phyloP scores from a whole-genome alignment of 371 early-diverging fungal species.

The Mucor sp. region DNA sequence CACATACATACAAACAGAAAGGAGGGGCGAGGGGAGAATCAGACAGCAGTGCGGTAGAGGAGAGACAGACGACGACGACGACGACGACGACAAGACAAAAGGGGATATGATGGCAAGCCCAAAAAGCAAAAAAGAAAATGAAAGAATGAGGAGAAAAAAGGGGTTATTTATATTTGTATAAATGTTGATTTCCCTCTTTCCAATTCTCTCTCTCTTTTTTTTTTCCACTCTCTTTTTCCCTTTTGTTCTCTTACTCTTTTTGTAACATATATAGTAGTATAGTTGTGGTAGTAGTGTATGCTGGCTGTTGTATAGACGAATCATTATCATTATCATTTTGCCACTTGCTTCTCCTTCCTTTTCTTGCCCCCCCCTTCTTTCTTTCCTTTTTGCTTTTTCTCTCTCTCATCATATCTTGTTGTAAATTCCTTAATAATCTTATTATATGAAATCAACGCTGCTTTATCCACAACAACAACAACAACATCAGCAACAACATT shows the following conservation, averaged over 20 bases:
- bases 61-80: neutral
- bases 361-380: neutral
- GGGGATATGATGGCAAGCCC: too few relatives aligned
- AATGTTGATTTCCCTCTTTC: neutral
- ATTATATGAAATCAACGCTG: neutral
- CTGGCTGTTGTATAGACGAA: neutral
- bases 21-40: too few relatives aligned
- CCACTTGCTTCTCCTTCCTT: neutral
- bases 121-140: neutral
- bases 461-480: too few relatives aligned
- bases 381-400: neutral
- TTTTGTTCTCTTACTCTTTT: neutral
- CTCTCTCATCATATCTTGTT: neutral
- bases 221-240: neutral
- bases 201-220: neutral
- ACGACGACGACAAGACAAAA: too few relatives aligned
- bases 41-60: neutral
- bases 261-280: neutral
- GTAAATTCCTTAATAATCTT: neutral
- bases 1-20: too few relatives aligned
- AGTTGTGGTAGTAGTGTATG: neutral
- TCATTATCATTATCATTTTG: neutral
- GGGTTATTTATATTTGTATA: neutral
- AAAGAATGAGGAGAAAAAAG: neutral
- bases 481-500: neutral